Evolutionary conservation across 768 basidiomycete genomes (phyloP), one percentile per base, ranked within the genome.

Genomic region (Tulasnella sp.): DNA sequence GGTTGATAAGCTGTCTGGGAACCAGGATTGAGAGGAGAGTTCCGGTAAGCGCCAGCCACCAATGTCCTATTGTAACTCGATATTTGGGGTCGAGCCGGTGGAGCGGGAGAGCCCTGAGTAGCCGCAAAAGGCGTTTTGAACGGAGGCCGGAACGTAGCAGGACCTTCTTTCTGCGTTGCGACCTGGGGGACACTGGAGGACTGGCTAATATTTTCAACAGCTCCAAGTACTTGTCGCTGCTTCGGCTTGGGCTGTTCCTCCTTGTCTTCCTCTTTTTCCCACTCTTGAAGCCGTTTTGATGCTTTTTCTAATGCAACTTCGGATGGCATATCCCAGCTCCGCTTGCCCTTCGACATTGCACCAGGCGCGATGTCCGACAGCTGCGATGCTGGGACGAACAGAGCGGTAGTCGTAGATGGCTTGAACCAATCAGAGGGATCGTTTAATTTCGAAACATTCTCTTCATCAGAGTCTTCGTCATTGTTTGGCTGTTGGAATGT

Each of bases 1-100:
- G 48, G 21, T 46, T 46, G 43, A 49, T 9, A 49, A n/a, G 7
- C 48, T 17, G 25, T 19, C 48, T 7, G 34, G 17, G 17, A 25
- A 29, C 6, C n/a, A 17, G 55, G 55, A 34, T 57, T 57, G 6
- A 57, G 43, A 57, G 55, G 55, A 21, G 55, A 57, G 42, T 14
- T 45, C 39, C 32, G 55, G 46, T 49, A 57, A n/a, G n/a, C n/a
- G n/a, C n/a, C n/a, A n/a, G n/a, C n/a, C n/a, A n/a, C n/a, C n/a
- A n/a, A n/a, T n/a, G 46, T 25, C 17, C 21, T 48, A 25, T 32
- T 48, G 46, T 29, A 48, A 32, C 11, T 48, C 15, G 46, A 48
- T 7, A 48, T n/a, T 12, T 19, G 27, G 2, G 46, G 27, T 9
- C 27, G 27, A 12, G 46, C 27, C 9, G 25, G 21, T 48, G 29